These are phyloP conservation scores for Penicillium sumatraense DNA, from an alignment of 2,329 filamentous ascomycete species.

Conservation along the genomic window DNA sequence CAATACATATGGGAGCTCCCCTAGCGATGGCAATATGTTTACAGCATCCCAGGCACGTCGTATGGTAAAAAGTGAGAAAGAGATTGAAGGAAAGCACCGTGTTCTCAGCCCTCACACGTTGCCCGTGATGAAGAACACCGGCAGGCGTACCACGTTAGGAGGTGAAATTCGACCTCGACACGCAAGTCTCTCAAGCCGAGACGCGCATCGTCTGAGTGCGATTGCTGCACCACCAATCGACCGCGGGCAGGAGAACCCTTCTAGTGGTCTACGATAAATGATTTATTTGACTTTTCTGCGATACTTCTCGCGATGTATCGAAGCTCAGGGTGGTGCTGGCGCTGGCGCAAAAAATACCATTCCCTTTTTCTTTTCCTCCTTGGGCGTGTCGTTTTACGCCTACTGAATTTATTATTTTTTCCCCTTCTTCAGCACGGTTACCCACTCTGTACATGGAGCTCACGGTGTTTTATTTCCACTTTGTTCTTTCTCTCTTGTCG, in stretches of 20 bases:
- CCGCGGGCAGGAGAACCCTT: conserved; percentile 34
- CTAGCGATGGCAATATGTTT: conserved; percentile 64
- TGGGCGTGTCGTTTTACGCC: neutral
- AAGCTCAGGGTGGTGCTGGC: conserved; percentile 28
- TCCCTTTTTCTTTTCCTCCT: conserved; percentile 16
- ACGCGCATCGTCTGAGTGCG: conserved; percentile 44
- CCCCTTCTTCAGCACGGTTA: neutral
- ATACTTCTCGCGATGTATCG: conserved; percentile 21
- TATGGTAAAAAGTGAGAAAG: conserved; percentile 67
- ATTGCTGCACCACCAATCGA: conserved; percentile 42
- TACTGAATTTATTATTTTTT: conserved; percentile 1
- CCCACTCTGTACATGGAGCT: conserved; percentile 20
- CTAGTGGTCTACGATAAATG: conserved; percentile 28
- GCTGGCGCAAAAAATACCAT: conserved; percentile 38
- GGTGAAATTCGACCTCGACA: conserved; percentile 46
- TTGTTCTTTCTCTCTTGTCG: conserved; percentile 17
- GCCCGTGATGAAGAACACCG: conserved; percentile 61
- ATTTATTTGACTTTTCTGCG: conserved; percentile 15
- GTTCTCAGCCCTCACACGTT: conserved; percentile 66
- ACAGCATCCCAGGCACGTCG: conserved; percentile 68
- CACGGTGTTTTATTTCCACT: conserved; percentile 12
- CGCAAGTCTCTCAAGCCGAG: conserved; percentile 42
- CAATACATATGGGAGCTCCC: conserved; percentile 55
- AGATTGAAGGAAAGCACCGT: conserved; percentile 58
- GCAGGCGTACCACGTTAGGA: conserved; percentile 48